Base-by-base conservation (phyloP, 768 basidiomycete genomes). In the Cubamyces sp. region DNA sequence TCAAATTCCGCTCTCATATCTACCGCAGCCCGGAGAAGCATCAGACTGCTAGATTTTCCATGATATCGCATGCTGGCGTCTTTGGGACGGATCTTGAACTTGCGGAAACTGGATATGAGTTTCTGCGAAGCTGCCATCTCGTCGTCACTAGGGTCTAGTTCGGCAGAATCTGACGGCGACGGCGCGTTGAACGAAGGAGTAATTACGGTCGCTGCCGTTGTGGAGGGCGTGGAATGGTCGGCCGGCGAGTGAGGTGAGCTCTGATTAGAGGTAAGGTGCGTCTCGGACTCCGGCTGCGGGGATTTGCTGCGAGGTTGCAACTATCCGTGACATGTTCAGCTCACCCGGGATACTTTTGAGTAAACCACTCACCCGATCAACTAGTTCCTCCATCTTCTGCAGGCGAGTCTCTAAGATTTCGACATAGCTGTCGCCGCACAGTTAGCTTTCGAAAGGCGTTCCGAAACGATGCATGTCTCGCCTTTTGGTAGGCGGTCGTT, bases 31-130 rank as follows among this genome's bases (percentile, higher is more conserved):
- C 68, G 66, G 16, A 67, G 50, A 34, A 70, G 64, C 60, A 64
- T 59, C 37, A 67, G 21, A 12, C 61, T 58, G 21, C 69, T 70
- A 0, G 67, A 67, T 41, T 70, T 70, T 30, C 69, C 69, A 8
- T 67, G 51, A 46, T 66, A 68, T 16, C 66, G 61, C 28, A 52
- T 54, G 3, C 46, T n/a, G 3, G 37, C 34, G 21, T n/a, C 40
- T 5, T 41, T 11, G 19, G n/a, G 21, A 19, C 39, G 54, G 1
- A 48, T 26, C 11, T 41, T 45, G 28, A 50, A 34, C 39, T 52
- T 55, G 39, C 39, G 30, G 34, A 64, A 30, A 39, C 25, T 62
- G 12, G 58, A 54, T 41, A 57, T 23, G 19, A 61, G 57, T 3
- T 46, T 62, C 25, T n/a, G 39, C 25, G 37, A 53, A 18, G 60